A percentile compares a stretch with the other conserved stretches of the same genome.
These are phyloP conservation scores for Trichoderma gracile DNA, from an alignment of 2,329 filamentous ascomycete genomes.

Conservation along the genomic window DNA sequence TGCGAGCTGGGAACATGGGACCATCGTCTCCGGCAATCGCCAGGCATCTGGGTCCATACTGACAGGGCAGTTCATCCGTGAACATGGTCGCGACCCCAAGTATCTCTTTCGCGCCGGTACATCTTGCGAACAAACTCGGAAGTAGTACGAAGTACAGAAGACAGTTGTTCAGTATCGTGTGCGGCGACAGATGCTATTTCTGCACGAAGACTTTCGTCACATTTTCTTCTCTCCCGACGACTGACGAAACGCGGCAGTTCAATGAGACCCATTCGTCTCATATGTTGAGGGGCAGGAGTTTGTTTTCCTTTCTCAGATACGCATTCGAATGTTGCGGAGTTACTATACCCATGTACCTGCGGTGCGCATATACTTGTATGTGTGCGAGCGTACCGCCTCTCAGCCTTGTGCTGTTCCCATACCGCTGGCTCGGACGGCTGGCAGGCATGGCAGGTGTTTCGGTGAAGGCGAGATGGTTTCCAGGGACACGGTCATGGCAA, in stretches of 20 bases:
- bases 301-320: background rate
- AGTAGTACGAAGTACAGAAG: background rate
- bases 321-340: background rate
- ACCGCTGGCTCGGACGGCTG: constrained; percentile 7
- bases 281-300: background rate
- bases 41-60: background rate
- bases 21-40: constrained; percentile 18
- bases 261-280: background rate
- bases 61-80: constrained; percentile 1
- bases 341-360: too few species aligned
- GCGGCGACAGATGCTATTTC: background rate
- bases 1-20: constrained; percentile 14
- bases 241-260: background rate
- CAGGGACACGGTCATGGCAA: background rate
- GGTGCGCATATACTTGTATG: background rate
- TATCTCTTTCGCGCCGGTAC: background rate
- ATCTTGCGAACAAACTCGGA: background rate
- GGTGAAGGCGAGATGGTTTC: constrained; percentile 11
- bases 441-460: constrained; percentile 6
- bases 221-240: background rate
- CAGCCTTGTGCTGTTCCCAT: constrained; percentile 21
- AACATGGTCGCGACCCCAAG: background rate
- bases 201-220: background rate
- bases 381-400: constrained; percentile 4
- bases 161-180: background rate